Evolutionary conservation across 2,329 filamentous ascomycete species (phyloP), one percentile per base, ranked within the genome.

Genomic region (Fusarium floridanum): DNA sequence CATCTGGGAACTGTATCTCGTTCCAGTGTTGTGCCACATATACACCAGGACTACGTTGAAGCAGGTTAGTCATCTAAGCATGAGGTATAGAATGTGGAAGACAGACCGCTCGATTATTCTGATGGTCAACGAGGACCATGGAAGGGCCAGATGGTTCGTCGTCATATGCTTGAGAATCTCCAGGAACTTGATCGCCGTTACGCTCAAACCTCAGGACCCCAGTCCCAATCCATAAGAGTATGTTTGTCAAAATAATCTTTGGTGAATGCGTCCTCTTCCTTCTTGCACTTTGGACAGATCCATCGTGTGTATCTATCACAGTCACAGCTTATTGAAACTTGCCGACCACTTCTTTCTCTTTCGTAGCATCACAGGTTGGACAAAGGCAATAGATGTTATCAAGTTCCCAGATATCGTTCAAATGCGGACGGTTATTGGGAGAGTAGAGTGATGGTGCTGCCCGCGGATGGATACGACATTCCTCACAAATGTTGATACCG

Each of bases 401-500:
- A 2, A 68, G 45, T 17, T 43, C 10, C n/a, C 39, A 6, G 17
- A 12, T 43, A 2, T 5, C 5, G n/a, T 64, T 68, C 1, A 75
- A 36, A 16, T 76, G 74, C 0, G 72, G 74, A 5, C 72, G 37
- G 8, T 74, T 74, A 6, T 66, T 37, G 0, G 67, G 64, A 3
- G 9, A 7, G 6, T 48, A 41, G 0, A n/a, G 20, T 14, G 0
- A 34, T 1, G 63, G 66, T 20, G 64, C 60, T 20, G 61, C 69
- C 1, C 72, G 70, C 0, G 70, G 70, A 41, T 68, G 75, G 3
- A 36, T 68, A 2, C 72, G 67, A 0, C 74, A 76, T 62, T 76
- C 70, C 1, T 76, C 74, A 6, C 74, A 77, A 2, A 76, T 9
- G 17, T 76, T 76, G 22, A 77, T 61, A 3, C 59, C 50, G 6